Evolutionary conservation across 2,329 filamentous ascomycete species (phyloP).

Genomic region (Stenocarpella maydis): DNA sequence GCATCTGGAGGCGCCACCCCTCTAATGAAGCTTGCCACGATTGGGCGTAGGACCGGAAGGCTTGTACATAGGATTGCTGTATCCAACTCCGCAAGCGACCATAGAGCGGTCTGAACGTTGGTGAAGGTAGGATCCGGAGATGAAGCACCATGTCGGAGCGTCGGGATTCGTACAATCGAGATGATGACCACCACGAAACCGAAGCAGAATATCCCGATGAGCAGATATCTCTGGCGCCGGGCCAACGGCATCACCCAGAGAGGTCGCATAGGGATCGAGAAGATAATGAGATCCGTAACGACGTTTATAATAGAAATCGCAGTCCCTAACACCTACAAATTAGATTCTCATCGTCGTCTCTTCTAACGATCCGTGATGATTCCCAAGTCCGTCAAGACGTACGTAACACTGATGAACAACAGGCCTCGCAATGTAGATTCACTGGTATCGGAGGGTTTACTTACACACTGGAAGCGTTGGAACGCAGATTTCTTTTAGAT

Average conservation of each 20-base stretch:
- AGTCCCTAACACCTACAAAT: neutral
- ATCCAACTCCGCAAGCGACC: slow-evolving; percentile 22
- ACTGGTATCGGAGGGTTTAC: neutral
- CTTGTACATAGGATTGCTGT: slow-evolving; percentile 25
- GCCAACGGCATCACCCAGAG: slow-evolving; percentile 17
- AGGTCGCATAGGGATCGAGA: slow-evolving; percentile 13
- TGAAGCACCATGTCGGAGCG: neutral
- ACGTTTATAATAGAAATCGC: slow-evolving; percentile 23
- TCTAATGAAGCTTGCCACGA: slow-evolving; percentile 30
- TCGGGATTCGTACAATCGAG: slow-evolving; percentile 22
- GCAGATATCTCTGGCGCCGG: slow-evolving; percentile 20
- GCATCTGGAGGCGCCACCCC: slow-evolving; percentile 9
- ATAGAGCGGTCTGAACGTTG: slow-evolving; percentile 17
- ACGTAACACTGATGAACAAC: neutral
- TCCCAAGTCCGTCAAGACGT: neutral
- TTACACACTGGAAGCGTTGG: slow-evolving; percentile 8
- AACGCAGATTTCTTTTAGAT: slow-evolving; percentile 1
- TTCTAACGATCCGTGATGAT: neutral
- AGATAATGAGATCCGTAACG: slow-evolving; percentile 11
- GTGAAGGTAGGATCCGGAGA: slow-evolving; percentile 18
- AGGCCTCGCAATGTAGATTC: too few relatives aligned
- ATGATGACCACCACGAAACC: slow-evolving; percentile 29
- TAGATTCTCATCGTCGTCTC: neutral
- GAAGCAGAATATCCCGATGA: slow-evolving; percentile 28
- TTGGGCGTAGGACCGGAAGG: slow-evolving; percentile 36